Evolutionary conservation across 202 grass and related monocot genomes (phyloP), one percentile per base, ranked within the genome.

Genomic region (Zizania palustris): DNA sequence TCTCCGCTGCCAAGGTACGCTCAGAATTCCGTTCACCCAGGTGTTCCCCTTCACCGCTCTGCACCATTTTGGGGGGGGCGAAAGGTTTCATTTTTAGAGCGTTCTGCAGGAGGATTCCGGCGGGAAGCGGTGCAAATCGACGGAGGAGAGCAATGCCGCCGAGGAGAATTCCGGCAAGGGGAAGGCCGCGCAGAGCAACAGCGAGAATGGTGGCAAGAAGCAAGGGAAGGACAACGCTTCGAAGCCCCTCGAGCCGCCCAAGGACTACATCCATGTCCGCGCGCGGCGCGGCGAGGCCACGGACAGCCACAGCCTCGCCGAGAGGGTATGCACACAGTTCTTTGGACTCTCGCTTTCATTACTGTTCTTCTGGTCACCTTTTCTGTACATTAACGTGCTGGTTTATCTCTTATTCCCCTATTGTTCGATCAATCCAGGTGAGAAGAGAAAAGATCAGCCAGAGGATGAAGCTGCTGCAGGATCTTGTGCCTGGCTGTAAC

Each of bases 401-500:
- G 75, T 54, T 67, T 66, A 1, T 40, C 46, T 62, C 35, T 3
- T 60, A 51, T 33, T 40, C 46, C 57, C 35, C 4, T 60, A 51
- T 33, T 81, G 14, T 15, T 55, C 5, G 4, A 57, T 35, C 15
- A 71, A 67, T 70, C 67, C 77, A 99, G 96, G 90, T 93, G 51
- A 93, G 96, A 87, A 99, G 96, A 74, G 96, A 99, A 35, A 99
- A 99, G 77, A 99, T 99, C 63, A 86, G 96, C 90, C 96, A 88
- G 49, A 83, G 96, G 79, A 99, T 99, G 96, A 99, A 99, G 84
- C 77, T 99, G 70, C 79, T 99, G 61, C 96, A 99, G 83, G 96
- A 96, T 88, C 96, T 99, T 44, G 96, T 99, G 22, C 96, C 96
- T 0, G 96, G 96, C 39, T 99, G 96, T 73, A 96, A 99, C 69